Evolutionary conservation across 2,329 filamentous ascomycete species (phyloP).

Genomic region (Corniculantispora saksenae): DNA sequence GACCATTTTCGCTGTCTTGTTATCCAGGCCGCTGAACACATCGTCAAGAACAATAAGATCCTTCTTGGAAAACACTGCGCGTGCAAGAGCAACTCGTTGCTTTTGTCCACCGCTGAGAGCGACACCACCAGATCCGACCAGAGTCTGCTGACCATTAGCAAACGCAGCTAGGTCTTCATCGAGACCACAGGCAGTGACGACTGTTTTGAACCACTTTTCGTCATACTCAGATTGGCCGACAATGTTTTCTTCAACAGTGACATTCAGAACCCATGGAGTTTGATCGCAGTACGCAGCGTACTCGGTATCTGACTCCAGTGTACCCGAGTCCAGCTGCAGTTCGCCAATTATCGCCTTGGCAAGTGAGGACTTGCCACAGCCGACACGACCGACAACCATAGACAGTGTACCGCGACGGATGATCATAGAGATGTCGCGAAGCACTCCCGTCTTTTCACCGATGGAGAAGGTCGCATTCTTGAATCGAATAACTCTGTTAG

Average conservation of each 20-base stretch:
- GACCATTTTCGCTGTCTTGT: constrained; percentile 43
- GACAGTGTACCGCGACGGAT: constrained; percentile 29
- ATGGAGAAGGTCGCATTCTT: constrained; percentile 23
- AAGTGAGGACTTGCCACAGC: constrained; percentile 45
- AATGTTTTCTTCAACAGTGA: constrained; percentile 30
- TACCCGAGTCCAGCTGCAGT: constrained; percentile 28
- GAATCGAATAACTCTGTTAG: background rate
- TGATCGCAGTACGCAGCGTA: constrained; percentile 44
- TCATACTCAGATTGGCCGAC: constrained; percentile 29
- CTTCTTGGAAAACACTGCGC: constrained; percentile 45
- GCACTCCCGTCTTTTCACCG: constrained; percentile 22
- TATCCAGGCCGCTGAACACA: constrained; percentile 46
- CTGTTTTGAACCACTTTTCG: constrained; percentile 30
- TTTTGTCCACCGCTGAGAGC: constrained; percentile 47
- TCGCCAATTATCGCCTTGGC: constrained; percentile 42
- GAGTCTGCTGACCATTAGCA: constrained; percentile 35
- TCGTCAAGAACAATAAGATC: constrained; percentile 48
- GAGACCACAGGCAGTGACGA: constrained; percentile 37
- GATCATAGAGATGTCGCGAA: constrained; percentile 29
- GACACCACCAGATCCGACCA: constrained; percentile 44
- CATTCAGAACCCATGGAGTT: constrained; percentile 26
- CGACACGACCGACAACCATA: constrained; percentile 43
- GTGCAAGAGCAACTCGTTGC: constrained; percentile 45
- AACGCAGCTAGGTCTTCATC: constrained; percentile 35
- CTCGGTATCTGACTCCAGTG: constrained; percentile 26